A percentile compares a stretch with the other conserved stretches of the same genome.
phyloP scores from a whole-genome alignment of 2,329 filamentous ascomycete genomes.

The Phialocephala sp. region DNA sequence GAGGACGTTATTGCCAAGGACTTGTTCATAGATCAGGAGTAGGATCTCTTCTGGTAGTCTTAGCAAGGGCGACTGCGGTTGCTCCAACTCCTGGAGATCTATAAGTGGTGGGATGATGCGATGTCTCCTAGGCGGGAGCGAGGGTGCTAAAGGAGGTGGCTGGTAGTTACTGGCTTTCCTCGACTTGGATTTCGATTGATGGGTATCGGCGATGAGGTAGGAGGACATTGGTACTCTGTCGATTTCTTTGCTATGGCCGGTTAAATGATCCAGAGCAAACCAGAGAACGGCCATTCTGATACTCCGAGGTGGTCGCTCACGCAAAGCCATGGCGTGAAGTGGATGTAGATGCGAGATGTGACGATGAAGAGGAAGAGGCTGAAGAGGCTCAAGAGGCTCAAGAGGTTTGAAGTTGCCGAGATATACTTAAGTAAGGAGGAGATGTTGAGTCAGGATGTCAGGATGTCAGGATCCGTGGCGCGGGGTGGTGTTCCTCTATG shows the following conservation, averaged over 20 bases:
- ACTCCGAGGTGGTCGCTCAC: neutral
- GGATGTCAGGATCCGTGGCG: neutral
- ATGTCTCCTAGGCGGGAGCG: conserved; percentile 20
- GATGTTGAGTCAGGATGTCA: neutral
- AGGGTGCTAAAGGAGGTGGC: conserved; percentile 14
- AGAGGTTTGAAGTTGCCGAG: neutral
- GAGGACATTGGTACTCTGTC: neutral
- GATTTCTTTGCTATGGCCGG: conserved; percentile 14
- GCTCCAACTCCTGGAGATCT: conserved; percentile 13
- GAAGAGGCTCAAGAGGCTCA: neutral
- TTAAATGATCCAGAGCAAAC: conserved; percentile 13
- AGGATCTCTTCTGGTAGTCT: conserved; percentile 24
- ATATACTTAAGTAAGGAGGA: neutral
- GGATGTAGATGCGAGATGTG: neutral
- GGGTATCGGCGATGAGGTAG: conserved; percentile 5
- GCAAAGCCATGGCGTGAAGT: neutral
- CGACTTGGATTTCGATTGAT: neutral
- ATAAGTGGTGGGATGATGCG: conserved; percentile 22
- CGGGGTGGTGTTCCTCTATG: neutral
- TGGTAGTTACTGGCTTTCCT: conserved; percentile 21
- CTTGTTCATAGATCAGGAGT: conserved; percentile 29
- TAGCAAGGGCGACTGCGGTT: conserved; percentile 23
- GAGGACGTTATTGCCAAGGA: conserved; percentile 25
- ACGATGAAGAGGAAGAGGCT: neutral
- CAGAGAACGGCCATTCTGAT: conserved; percentile 5